Base-by-base conservation (phyloP, 2,329 filamentous ascomycete genomes). In the Venturiaceae sp. region DNA sequence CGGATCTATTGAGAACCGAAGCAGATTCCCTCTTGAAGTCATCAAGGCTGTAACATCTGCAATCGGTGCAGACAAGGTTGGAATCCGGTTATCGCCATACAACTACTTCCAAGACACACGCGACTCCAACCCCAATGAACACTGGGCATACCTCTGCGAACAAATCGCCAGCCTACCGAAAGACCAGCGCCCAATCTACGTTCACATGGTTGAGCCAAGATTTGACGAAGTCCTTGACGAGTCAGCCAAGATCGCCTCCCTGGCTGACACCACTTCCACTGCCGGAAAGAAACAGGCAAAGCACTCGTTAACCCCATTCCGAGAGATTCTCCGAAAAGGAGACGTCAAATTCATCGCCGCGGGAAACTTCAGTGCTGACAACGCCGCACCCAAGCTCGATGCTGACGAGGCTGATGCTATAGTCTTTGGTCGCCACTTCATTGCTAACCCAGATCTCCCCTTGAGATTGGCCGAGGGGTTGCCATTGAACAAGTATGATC, bases 191-290 rank as follows among this genome's bases (percentile, higher is more conserved):
- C 65, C 82, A n/a, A 76, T 76, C 2, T 83, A 83, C 61, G 75
- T 83, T 16, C 79, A 76, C 68, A 80, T 83, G 47, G 72, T 83
- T 53, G 80, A 83, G 66, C 79, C 80, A 79, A 80, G 63, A 70
- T 82, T 19, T 66, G 85, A 72, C 0, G 78, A 77, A 0, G 69
- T 66, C 54, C 64, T 65, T 0, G 76, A 81, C 39, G 5, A 78
- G 77, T 36, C 69, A 74, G 41, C 67, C 3, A 61, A 62, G 1
- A 68, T 72, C 8, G 62, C 66, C 3, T 63, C 69, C 41, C 23
- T 55, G 11, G 33, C 46, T 14, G 61, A 21, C 3, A 34, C 46
- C n/a, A n/a, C n/a, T n/a, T n/a, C n/a, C n/a, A n/a, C n/a, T n/a
- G 26, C 9, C 28, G 23, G 56, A 53, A 23, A 21, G 14, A 28